Conservation (phyloP, 768 basidiomycete species). For the Pleurotus giganteus region DNA sequence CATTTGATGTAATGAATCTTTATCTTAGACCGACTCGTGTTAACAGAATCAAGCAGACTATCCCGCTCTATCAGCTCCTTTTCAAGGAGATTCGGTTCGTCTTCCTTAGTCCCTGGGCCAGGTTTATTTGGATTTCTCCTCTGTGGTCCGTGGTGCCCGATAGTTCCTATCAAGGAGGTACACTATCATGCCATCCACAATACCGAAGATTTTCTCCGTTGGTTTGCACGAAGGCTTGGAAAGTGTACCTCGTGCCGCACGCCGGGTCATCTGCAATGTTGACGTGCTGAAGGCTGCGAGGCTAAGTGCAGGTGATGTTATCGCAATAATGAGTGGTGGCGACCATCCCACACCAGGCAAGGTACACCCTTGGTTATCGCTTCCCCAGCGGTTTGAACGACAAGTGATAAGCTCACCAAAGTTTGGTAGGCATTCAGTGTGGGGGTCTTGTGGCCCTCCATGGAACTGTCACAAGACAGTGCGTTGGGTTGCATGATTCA, state of each 20-base stretch:
- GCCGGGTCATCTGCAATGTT: conserved; percentile 62
- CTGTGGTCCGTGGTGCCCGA: neutral
- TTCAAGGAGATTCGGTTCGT: too few species aligned
- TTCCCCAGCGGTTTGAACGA: conserved; percentile 1
- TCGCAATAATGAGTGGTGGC: conserved; percentile 45
- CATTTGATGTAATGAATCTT: too few species aligned
- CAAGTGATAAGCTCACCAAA: conserved; percentile 14
- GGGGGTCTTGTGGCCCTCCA: conserved; percentile 76
- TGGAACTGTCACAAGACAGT: conserved; percentile 60
- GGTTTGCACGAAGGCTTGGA: conserved; percentile 32
- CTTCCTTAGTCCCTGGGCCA: neutral
- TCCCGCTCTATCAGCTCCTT: too few species aligned
- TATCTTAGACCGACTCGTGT: too few species aligned
- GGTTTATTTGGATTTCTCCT: neutral
- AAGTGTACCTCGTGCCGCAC: conserved; percentile 47
- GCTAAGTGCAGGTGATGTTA: conserved; percentile 66
- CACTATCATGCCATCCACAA: conserved; percentile 17
- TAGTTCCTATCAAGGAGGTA: neutral
- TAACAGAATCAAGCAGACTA: too few species aligned
- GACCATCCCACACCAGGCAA: conserved; percentile 29
- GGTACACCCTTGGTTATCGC: conserved; percentile 18
- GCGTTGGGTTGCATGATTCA: conserved; percentile 25
- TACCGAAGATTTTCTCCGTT: conserved; percentile 39
- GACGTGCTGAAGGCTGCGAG: conserved; percentile 60
- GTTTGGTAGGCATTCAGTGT: conserved; percentile 55